phyloP scores from a whole-genome alignment of 176 grass and related monocot species.

The Chloris gayana region DNA sequence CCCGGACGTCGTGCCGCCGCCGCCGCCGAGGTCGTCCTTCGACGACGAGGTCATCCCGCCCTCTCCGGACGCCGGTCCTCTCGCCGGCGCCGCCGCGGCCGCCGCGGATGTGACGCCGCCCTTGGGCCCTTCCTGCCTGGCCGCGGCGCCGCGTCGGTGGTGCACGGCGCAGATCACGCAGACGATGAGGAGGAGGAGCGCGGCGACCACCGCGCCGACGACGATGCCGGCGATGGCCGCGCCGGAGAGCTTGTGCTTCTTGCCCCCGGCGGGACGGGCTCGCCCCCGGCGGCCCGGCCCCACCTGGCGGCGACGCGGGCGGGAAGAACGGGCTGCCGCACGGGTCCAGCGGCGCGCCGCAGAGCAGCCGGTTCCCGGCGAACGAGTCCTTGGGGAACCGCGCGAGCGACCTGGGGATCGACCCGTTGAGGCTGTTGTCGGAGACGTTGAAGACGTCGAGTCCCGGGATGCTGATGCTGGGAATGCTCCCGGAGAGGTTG shows the following conservation, averaged over 20 bases:
- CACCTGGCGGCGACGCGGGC: conserved; percentile 44
- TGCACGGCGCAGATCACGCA: conserved; percentile 40
- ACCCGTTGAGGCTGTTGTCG: conserved; percentile 79
- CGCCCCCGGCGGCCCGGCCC: conserved; percentile 14
- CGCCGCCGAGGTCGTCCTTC: conserved; percentile 62
- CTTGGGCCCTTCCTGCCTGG: conserved; percentile 23
- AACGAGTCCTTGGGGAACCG: conserved; percentile 61
- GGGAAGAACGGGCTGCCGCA: conserved; percentile 66
- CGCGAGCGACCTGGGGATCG: conserved; percentile 67
- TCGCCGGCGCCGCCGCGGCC: not conserved
- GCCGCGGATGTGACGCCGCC: not conserved
- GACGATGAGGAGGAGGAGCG: conserved; percentile 50
- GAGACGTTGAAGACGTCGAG: conserved; percentile 71
- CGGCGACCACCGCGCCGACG: conserved; percentile 44
- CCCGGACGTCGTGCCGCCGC: not conserved
- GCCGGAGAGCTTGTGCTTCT: conserved; percentile 70
- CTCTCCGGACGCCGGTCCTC: conserved; percentile 16
- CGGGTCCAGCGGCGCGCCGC: conserved; percentile 59
- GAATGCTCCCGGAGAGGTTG: conserved; percentile 63
- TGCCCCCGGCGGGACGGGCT: not conserved
- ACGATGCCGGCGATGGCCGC: conserved; percentile 68
- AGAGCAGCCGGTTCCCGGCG: conserved; percentile 64
- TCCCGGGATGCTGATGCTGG: conserved; percentile 74
- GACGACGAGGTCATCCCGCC: conserved; percentile 73
- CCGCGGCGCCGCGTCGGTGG: conserved; percentile 15